Base-by-base conservation (phyloP, 129 eudicot species). In the Heracleum sosnowskyi region DNA sequence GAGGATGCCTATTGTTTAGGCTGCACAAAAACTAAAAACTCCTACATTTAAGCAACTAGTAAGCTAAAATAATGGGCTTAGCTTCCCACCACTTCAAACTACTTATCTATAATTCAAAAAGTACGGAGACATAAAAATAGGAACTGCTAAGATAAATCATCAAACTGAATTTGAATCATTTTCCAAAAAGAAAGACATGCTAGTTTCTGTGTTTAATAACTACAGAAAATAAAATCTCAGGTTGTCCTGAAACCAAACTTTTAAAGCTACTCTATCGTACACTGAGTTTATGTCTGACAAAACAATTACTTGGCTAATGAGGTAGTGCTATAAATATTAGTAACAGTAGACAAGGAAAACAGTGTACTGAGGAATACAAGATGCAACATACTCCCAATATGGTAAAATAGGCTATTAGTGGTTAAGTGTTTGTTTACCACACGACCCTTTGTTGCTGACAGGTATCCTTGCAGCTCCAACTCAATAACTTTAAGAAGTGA, bases 401-500 rank as follows among this genome's bases (percentile, higher is more conserved):
- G 66, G 44, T 33, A 26, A 76, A 12, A 76, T 47, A 35, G 4
- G 40, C 44, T 37, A 62, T 15, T 62, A 62, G 1, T 44, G 60
- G 24, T 35, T 41, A 70, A 46, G 80, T 69, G 69, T 17, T 79
- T 36, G 62, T 84, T 31, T 96, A 96, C 99, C 95, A 92, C 97
- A 85, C 99, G 89, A 26, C 99, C 91, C 84, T 89, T 90, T 78
- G 95, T 85, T 53, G 99, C 90, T 42, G 97, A 92, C 51, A 96
- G 86, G 89, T 96, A 96, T 10, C 93, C 93, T 70, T 92, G 97
- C 35, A 96, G 90, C 85, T 96, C 99, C 26, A 88, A 87, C 70
- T 96, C 99, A 7, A 92, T 89, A 74, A 92, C 96, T 84, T 96
- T 96, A 68, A 96, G 97, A 81, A 96, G 79, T 33, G 99, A 88